These are phyloP conservation scores for Mortierella sp. DNA, from an alignment of 371 early-diverging fungal genomes.

Conservation along the genomic window DNA sequence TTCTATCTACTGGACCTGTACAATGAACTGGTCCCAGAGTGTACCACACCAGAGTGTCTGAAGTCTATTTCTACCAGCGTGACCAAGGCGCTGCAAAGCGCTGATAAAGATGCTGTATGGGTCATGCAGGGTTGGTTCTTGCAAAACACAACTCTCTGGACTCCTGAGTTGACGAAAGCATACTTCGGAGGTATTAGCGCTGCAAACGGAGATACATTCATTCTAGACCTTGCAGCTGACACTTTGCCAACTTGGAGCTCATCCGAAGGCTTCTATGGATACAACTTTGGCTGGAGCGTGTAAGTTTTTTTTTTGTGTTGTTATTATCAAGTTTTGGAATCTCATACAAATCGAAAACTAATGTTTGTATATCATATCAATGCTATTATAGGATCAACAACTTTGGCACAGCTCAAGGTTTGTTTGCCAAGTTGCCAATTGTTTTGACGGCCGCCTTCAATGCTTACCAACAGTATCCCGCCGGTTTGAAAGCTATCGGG, in stretches of 20 bases:
- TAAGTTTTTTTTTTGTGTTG: constrained; percentile 10
- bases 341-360: background rate
- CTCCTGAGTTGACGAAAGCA: constrained; percentile 20
- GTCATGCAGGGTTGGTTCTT: constrained; percentile 56
- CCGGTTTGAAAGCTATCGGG: constrained; percentile 37
- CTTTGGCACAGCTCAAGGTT: constrained; percentile 45
- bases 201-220: constrained; percentile 27
- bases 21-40: constrained; percentile 44
- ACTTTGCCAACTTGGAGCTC: constrained; percentile 24
- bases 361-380: background rate
- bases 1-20: constrained; percentile 46
- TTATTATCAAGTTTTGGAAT: background rate
- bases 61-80: constrained; percentile 28
- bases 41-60: constrained; percentile 32
- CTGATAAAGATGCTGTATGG: constrained; percentile 45
- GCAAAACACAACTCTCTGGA: constrained; percentile 25
- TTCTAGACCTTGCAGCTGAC: constrained; percentile 44
- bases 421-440: constrained; percentile 25
- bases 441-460: constrained; percentile 20
- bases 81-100: constrained; percentile 31
- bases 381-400: constrained; percentile 30
- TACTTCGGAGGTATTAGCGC: constrained; percentile 39
- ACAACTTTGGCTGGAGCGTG: constrained; percentile 50
- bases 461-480: constrained; percentile 21
- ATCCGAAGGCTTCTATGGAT: constrained; percentile 35